Percentiles rank a stretch among this genome's conserved stretches.
phyloP scores from a whole-genome alignment of 768 basidiomycete genomes.

The Trametes elegans region DNA sequence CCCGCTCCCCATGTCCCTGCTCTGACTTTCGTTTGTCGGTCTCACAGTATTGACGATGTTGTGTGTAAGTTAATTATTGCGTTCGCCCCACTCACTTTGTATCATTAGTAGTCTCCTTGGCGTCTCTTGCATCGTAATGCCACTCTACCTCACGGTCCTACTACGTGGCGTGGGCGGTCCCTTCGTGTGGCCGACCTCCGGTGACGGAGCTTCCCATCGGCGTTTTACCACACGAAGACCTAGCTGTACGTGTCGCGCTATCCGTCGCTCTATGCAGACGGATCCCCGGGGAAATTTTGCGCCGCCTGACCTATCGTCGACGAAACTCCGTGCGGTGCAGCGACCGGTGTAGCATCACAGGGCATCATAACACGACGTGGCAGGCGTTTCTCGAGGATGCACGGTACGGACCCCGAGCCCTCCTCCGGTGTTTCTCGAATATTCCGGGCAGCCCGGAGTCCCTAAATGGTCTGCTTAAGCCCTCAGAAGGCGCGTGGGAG shows the following conservation, averaged over 20 bases:
- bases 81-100: slow-evolving; percentile 4
- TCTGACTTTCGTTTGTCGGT: neutral
- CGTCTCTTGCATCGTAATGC: neutral
- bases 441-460: neutral
- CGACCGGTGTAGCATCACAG: slow-evolving; percentile 10
- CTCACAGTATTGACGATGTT: slow-evolving; percentile 2
- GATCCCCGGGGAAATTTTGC: neutral
- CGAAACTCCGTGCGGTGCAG: slow-evolving; percentile 13
- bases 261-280: neutral
- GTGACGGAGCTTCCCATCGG: neutral
- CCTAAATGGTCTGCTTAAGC: neutral
- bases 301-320: neutral
- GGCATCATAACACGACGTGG: slow-evolving; percentile 14
- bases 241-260: slow-evolving; percentile 1
- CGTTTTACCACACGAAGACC: neutral
- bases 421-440: slow-evolving; percentile 10
- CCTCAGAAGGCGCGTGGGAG: too few relatives aligned
- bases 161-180: neutral
- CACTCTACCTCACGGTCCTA: neutral
- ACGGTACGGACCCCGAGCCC: slow-evolving; percentile 4
- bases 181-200: neutral
- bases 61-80: slow-evolving; percentile 18
- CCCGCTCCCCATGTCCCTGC: neutral
- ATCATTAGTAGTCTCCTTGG: slow-evolving; percentile 9
- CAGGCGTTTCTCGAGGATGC: neutral